Evolutionary conservation across 2,329 filamentous ascomycete species (phyloP), one percentile per base, ranked within the genome.

Genomic region (Ceratocystis ficicola): DNA sequence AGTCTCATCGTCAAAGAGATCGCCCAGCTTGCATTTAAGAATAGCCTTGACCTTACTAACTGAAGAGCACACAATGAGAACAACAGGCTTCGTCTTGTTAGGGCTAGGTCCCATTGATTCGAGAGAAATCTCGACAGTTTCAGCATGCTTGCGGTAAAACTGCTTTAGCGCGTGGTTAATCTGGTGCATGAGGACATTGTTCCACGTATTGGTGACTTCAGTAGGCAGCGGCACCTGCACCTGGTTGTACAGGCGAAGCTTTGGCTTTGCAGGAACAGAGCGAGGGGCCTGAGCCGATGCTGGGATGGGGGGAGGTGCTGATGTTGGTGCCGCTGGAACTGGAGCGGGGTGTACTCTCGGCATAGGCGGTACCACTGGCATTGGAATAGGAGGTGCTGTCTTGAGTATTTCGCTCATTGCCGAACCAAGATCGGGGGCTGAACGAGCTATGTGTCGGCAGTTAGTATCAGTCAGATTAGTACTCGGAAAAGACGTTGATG

Each of bases 81-180:
- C 87, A 0, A 89, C 92, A 0, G 89, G 88, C 65, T 81, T 82
- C 0, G 86, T 85, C 65, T 81, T 84, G 44, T 84, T 79, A 5
- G 83, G 80, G 2, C 83, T 85, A 64, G 88, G 85, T 20, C 89
- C 89, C 50, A 91, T 84, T 0, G 85, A 87, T 68, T 90, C 85
- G 1, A 93, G 81, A 8, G 87, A 88, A 50, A 93, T 90, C 71
- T 89, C 88, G 44, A 90, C 84, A 0, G 88, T 89, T 72, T 93
- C 89, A 0, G 85, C 82, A 62, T 89, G 82, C 70, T 88, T 88
- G 69, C 83, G 83, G 71, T 91, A 86, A 68, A 89, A 89, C 63
- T 83, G 81, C 25, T 85, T 83, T 17, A 91, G 79, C 1, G 89
- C 83, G 20, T 83, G 79, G 72, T 90, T 88, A 68, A 93, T 83